Evolutionary conservation across 2,329 filamentous ascomycete species (phyloP), one percentile per base, ranked within the genome.

Genomic region (Venturia pyrina): DNA sequence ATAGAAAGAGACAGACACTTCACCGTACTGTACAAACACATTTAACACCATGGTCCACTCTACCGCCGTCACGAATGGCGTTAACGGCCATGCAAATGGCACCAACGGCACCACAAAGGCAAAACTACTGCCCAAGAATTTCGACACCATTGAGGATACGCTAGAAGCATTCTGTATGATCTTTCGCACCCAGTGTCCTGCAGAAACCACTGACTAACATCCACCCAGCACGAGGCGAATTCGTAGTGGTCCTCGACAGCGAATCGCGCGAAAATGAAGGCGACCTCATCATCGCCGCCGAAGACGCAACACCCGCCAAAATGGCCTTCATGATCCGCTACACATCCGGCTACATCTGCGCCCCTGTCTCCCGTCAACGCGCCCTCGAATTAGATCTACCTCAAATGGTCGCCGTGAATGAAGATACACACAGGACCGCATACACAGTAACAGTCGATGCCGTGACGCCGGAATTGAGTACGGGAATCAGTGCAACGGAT

Each of bases 271-370:
- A 99, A 78, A 99, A 99, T 77, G 95, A 99, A 83, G 95, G 93
- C 77, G 95, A 99, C 80, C 86, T 99, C 62, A 97, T 98, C 78
- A 96, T 98, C 74, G 91, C 95, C 70, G 93, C 92, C 68, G 82
- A 91, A 70, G 84, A 89, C 72, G 80, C 97, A 69, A 96, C 93
- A 10, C 83, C 92, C 32, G 85, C 90, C 70, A 93, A 98, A 79
- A 96, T 96, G 87, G 91, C 92, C 72, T 99, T 97, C 82, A 88
- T 99, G 84, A 86, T 99, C 77, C 91, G 92, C 73, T 87, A 96
- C 81, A 89, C 90, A 57, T 85, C 91, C 3, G 95, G 95, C 74
- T 87, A 93, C 74, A 88, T 99, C 79, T 98, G 95, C 85, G 90
- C 89, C 0, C 93, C 95, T 19, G 83, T 98, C 68, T 82, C 86